Evolutionary conservation across 2,329 filamentous ascomycete species (phyloP), one percentile per base, ranked within the genome.

Genomic region (Paraphoma chrysanthemicola): DNA sequence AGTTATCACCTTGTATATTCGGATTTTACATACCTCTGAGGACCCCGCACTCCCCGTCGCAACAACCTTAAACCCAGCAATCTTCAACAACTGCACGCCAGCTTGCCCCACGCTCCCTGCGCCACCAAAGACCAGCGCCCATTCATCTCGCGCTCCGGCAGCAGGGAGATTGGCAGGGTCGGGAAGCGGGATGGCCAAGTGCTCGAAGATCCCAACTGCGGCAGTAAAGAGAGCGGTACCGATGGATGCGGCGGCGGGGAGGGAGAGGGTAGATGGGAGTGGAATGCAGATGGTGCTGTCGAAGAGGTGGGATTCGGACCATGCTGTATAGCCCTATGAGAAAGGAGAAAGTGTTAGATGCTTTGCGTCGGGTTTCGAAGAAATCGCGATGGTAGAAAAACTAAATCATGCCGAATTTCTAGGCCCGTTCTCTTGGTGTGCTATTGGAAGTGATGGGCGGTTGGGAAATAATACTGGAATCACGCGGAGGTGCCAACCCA

Each of bases 111-210:
- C 70, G 44, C 60, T 68, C 56, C 68, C 69, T 6, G 71, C 66
- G 18, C 73, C 74, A 29, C 73, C 73, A 41, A 75, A 67, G 6
- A 77, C 64, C 30, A 76, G 51, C 14, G 65, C 65, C 73, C 73
- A 76, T 60, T 73, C 70, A 39, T 60, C 58, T 33, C 57, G 64
- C n/a, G 49, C 36, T 4, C 56, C 43, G 2, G 8, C 8, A 4
- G 10, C 44, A 6, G 65, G 60, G 62, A 69, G 53, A 66, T 54
- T 48, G 6, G 56, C 45, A 12, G 56, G 46, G 44, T 57, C 51
- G 5, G 56, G 44, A 9, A 65, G 44, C 14, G 61, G 48, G 14
- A 63, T 44, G 23, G 17, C 46, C 43, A n/a, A 67, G 49, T 8
- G 47, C 52, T 48, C 51, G 31, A 61, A 64, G 8, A 60, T 31